Conservation (phyloP, 805 yeast species). For the Candida michaelii region DNA sequence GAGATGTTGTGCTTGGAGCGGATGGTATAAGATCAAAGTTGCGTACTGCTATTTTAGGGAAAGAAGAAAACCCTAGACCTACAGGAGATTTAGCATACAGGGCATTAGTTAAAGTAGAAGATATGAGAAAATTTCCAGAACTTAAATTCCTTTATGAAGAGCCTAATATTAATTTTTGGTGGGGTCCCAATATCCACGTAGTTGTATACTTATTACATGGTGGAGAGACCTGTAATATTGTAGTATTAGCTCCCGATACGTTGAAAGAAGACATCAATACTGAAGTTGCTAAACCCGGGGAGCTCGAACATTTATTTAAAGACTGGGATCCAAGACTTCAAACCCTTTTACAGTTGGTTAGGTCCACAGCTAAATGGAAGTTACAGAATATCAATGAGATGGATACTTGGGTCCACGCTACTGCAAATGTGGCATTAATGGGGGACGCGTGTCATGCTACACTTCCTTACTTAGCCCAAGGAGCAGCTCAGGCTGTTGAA, state of each 20-base stretch:
- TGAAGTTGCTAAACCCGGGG: slow-evolving; percentile 22
- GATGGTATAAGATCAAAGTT: slow-evolving; percentile 27
- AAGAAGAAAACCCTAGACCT: slow-evolving; percentile 22
- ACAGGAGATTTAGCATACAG: slow-evolving; percentile 32
- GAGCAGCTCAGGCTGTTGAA: slow-evolving; percentile 35
- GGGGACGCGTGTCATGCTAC: slow-evolving; percentile 40
- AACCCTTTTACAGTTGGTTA: slow-evolving; percentile 20
- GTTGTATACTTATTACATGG: slow-evolving; percentile 27
- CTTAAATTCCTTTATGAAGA: slow-evolving; percentile 15
- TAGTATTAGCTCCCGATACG: slow-evolving; percentile 29
- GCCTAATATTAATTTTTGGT: slow-evolving; percentile 31
- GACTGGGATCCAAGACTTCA: slow-evolving; percentile 28
- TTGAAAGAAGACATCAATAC: slow-evolving; percentile 19
- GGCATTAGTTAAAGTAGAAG: slow-evolving; percentile 20
- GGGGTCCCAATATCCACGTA: slow-evolving; percentile 29
- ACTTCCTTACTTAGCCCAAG: slow-evolving; percentile 32
- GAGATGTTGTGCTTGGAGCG: slow-evolving; percentile 25
- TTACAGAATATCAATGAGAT: slow-evolving; percentile 25
- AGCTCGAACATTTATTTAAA: slow-evolving; percentile 21
- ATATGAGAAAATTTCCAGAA: slow-evolving; percentile 19
- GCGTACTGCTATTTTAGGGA: slow-evolving; percentile 19
- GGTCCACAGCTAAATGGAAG: slow-evolving; percentile 25
- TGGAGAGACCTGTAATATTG: slow-evolving; percentile 28
- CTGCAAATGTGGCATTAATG: slow-evolving; percentile 26
- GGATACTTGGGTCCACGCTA: slow-evolving; percentile 25